Evolutionary conservation across 768 basidiomycete genomes (phyloP), one percentile per base, ranked within the genome.

Genomic region (Lepiota venenata): DNA sequence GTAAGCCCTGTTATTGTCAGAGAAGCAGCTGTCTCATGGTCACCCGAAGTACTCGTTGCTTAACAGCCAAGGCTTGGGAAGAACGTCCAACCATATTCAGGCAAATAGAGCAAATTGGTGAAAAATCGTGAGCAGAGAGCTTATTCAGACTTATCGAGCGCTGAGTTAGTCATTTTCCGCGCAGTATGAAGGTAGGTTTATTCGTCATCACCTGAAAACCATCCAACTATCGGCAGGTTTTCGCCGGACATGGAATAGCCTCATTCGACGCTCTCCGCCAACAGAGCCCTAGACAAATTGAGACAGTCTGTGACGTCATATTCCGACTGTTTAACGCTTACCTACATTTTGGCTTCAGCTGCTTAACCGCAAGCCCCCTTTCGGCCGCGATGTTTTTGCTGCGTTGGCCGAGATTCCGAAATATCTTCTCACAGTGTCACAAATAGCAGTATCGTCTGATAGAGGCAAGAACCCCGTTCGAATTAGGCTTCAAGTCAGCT

Each of bases 31-130:
- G 37, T 15, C 21, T 42, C 16, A 22, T 15, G 29, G 8, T 29
- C 35, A 20, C 22, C 16, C 21, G 7, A 44, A 92, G 93, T 25
- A 68, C 87, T 21, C 85, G 95, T 10, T 88, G 85, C 60, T 63
- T 98, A 36, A 79, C 75, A 49, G 91, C 91, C 3, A 93, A 87
- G 61, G 87, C 92, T 40, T 98, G 96, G 96, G 95, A 98, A 62
- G 88, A 93, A 62, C 74, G 90, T 16, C 84, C 93, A 4, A 73
- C 85, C 12, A 87, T 96, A 6, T 78, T 98, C 50, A 80, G 88
- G 12, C 96, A 98, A 66, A 78, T 98, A 47, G 85, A 90, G 32
- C 82, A 85, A n/a, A 85, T 98, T 39, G 96, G 95, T 29, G 91
- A 93, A 64, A 93, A 92, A 80, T 91, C 90, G 91, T 92, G 53